These are phyloP conservation scores for Didymellaceae sp. DNA, from an alignment of 2,329 filamentous ascomycete genomes.

Conservation along the genomic window DNA sequence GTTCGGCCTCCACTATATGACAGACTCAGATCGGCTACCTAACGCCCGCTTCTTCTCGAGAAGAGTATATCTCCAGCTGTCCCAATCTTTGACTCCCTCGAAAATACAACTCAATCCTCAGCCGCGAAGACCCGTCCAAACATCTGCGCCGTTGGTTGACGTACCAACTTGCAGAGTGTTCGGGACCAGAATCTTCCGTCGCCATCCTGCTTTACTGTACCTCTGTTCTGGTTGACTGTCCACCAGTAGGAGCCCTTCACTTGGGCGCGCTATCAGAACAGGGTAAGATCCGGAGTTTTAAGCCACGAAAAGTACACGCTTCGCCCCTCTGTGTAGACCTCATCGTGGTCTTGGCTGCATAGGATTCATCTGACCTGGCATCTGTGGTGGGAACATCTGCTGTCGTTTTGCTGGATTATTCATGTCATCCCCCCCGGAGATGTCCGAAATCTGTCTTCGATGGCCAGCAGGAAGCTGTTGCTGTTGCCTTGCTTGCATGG, in stretches of 20 bases:
- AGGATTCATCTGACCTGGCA: slow-evolving; percentile 55
- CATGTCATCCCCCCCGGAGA: slow-evolving; percentile 61
- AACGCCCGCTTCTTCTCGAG: background rate
- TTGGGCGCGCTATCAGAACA: background rate
- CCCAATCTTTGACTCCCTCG: slow-evolving; percentile 3
- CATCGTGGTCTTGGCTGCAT: slow-evolving; percentile 59
- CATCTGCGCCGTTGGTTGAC: slow-evolving; percentile 1
- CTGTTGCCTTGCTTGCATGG: slow-evolving; percentile 43
- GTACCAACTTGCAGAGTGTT: slow-evolving; percentile 10
- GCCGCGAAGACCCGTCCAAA: slow-evolving; percentile 14
- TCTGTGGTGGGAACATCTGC: slow-evolving; percentile 59
- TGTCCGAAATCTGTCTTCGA: slow-evolving; percentile 66
- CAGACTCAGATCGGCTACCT: background rate
- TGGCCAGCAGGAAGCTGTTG: slow-evolving; percentile 45
- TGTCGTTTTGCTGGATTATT: slow-evolving; percentile 63
- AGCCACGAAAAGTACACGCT: background rate
- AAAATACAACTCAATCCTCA: background rate
- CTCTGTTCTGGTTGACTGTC: background rate
- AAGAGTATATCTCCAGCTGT: background rate
- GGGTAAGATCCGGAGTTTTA: background rate
- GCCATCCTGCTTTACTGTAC: slow-evolving; percentile 1
- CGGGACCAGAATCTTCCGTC: slow-evolving; percentile 1
- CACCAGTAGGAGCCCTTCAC: slow-evolving; percentile 10
- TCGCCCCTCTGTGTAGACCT: slow-evolving; percentile 2
- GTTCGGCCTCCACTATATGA: background rate